phyloP scores from a whole-genome alignment of 108 stramenopile genomes.

The Heterococcus sp. region DNA sequence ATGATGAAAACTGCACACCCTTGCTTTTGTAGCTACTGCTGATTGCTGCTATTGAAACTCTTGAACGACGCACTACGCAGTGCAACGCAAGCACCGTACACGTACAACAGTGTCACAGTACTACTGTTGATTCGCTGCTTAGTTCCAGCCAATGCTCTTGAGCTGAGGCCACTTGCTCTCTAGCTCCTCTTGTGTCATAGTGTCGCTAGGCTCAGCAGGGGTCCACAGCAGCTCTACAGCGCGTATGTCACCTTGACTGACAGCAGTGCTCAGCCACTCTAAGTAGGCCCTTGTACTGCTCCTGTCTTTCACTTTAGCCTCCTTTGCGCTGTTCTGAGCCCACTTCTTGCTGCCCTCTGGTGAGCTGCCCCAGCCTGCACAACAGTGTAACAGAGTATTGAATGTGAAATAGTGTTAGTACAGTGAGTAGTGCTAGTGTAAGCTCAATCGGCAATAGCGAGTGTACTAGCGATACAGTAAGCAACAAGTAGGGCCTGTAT shows the following conservation, averaged over 20 bases:
- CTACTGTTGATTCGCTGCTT: no score
- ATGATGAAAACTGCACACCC: no score
- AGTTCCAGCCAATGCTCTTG: neutral
- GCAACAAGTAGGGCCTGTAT: neutral
- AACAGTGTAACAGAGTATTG: neutral
- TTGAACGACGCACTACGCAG: no score
- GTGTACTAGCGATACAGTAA: neutral
- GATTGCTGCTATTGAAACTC: no score
- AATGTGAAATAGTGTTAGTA: neutral
- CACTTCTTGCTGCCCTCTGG: neutral
- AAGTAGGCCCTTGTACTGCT: neutral
- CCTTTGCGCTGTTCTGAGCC: neutral
- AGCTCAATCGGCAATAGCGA: neutral
- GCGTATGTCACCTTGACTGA: neutral
- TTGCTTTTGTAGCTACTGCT: no score
- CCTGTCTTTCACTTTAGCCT: neutral
- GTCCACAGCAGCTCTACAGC: conserved; percentile 39
- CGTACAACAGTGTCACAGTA: no score
- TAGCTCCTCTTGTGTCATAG: conserved; percentile 8
- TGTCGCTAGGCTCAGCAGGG: conserved; percentile 11
- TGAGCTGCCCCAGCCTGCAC: neutral
- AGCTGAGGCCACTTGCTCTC: conserved; percentile 37
- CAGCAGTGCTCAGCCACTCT: conserved; percentile 22
- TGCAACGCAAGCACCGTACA: no score
- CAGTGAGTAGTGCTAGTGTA: neutral